Percentiles rank a stretch among this genome's conserved stretches.
Evolutionary conservation across 1,284 basidiomycete genomes (phyloP).

Genomic region (Peniophora sp.): DNA sequence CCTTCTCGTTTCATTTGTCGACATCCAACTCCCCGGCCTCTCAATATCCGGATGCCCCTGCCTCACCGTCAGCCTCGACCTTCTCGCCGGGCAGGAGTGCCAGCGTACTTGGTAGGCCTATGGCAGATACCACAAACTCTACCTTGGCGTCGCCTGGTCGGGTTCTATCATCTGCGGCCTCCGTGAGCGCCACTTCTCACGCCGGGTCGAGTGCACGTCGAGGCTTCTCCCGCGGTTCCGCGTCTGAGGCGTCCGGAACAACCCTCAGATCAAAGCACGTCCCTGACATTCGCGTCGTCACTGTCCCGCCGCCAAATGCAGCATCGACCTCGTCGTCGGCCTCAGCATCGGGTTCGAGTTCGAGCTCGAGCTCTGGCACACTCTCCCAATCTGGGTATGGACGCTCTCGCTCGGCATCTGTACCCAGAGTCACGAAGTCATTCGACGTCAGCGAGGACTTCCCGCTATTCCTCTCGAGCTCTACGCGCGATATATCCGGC

Average conservation of each 20-base stretch:
- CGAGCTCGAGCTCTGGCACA: no score
- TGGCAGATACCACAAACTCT: not conserved
- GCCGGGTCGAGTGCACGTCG: not conserved
- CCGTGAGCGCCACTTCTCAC: not conserved
- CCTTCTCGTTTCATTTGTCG: conserved; percentile 50
- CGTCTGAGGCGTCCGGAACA: conserved; percentile 10
- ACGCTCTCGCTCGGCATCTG: conserved; percentile 8
- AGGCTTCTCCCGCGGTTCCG: conserved; percentile 3
- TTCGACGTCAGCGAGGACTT: conserved; percentile 12
- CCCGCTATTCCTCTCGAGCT: conserved; percentile 51
- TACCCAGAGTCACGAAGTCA: not conserved
- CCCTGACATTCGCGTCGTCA: not conserved
- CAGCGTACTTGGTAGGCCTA: conserved; percentile 18
- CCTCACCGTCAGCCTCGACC: conserved; percentile 11
- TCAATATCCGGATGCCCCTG: conserved; percentile 28
- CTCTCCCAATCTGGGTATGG: not conserved
- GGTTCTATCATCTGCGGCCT: no score
- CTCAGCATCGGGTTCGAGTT: conserved; percentile 11
- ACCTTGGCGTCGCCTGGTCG: no score
- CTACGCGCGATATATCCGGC: conserved; percentile 30
- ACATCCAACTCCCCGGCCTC: conserved; percentile 29
- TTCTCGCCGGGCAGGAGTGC: conserved; percentile 19
- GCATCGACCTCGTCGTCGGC: conserved; percentile 19
- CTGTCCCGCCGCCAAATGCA: conserved; percentile 10
- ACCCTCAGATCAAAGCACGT: conserved; percentile 30